Evolutionary conservation across 495 filamentous ascomycete species (phyloP).

Genomic region (Achaetomiella virescens): DNA sequence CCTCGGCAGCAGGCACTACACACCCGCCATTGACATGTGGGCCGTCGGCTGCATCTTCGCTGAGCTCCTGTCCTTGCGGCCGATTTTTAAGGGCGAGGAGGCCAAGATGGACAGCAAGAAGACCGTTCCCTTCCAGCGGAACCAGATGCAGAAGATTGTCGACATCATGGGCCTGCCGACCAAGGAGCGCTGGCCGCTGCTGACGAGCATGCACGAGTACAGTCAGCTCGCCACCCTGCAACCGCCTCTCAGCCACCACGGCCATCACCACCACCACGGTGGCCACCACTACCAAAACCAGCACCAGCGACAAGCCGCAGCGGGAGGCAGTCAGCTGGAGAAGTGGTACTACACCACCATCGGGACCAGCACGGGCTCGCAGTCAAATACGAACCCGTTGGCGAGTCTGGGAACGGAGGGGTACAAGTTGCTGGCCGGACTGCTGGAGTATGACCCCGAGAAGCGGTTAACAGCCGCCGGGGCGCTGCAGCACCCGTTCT

Average conservation of each 20-base stretch:
- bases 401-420: constrained; percentile 64
- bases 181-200: constrained; percentile 81
- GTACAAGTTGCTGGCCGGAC: constrained; percentile 67
- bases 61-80: constrained; percentile 80
- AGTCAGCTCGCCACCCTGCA: constrained; percentile 61
- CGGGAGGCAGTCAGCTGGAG: constrained; percentile 38
- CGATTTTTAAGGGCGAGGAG: constrained; percentile 98
- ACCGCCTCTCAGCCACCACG: constrained; percentile 38
- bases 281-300: constrained; percentile 47
- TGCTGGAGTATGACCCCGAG: constrained; percentile 90
- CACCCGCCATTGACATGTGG: constrained; percentile 94
- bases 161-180: constrained; percentile 88
- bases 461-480: constrained; percentile 78
- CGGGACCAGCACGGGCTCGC: constrained; percentile 26
- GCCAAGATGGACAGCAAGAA: constrained; percentile 98
- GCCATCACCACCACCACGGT: constrained; percentile 40
- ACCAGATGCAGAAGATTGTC: constrained; percentile 98
- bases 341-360: constrained; percentile 55
- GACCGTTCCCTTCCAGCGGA: constrained; percentile 92
- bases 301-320: constrained; percentile 6
- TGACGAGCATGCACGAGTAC: constrained; percentile 78
- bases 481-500: constrained; percentile 85
- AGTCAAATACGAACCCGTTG: constrained; percentile 30
- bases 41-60: constrained; percentile 98
- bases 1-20: constrained; percentile 87